These are phyloP conservation scores for Raffaelea ambrosiae DNA, from an alignment of 2,329 filamentous ascomycete genomes.

Conservation along the genomic window DNA sequence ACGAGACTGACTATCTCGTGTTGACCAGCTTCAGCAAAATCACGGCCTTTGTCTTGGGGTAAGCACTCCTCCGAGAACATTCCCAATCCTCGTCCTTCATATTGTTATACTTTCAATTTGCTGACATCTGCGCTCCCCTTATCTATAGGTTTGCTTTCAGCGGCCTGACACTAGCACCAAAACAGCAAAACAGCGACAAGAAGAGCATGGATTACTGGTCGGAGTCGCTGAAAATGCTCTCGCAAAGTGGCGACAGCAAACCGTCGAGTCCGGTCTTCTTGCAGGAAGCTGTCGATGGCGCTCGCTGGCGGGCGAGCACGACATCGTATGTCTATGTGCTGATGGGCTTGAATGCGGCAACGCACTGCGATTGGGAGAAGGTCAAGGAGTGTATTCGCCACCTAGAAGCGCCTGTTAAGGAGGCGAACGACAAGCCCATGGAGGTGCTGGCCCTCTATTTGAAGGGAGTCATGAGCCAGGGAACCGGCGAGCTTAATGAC, in stretches of 20 bases:
- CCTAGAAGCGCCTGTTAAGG: conserved; percentile 35
- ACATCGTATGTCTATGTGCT: conserved; percentile 65
- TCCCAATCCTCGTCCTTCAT: too few species aligned
- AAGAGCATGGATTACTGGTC: conserved; percentile 30
- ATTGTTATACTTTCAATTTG: background rate
- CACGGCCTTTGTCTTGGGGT: conserved; percentile 49
- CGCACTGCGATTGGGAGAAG: conserved; percentile 59
- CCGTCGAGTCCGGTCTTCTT: conserved; percentile 36
- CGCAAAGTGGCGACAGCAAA: conserved; percentile 19
- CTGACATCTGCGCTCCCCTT: too few species aligned
- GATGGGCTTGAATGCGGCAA: conserved; percentile 60
- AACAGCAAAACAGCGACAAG: conserved; percentile 24
- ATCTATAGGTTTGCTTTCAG: conserved; percentile 49
- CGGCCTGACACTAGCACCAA: conserved; percentile 35
- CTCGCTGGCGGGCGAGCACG: conserved; percentile 57
- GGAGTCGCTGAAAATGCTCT: conserved; percentile 25
- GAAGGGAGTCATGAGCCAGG: conserved; percentile 66
- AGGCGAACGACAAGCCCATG: conserved; percentile 35
- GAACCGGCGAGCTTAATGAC: conserved; percentile 59
- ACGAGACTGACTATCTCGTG: conserved; percentile 45
- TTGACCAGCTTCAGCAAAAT: conserved; percentile 53
- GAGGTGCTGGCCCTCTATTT: conserved; percentile 60
- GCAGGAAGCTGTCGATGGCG: conserved; percentile 47
- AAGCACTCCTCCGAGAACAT: conserved; percentile 20
- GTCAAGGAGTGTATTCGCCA: conserved; percentile 50